A percentile compares a stretch with the other conserved stretches of the same genome.
Evolutionary conservation across 352 stramenopile species (phyloP).

Genomic region (Phytophthora vignae): DNA sequence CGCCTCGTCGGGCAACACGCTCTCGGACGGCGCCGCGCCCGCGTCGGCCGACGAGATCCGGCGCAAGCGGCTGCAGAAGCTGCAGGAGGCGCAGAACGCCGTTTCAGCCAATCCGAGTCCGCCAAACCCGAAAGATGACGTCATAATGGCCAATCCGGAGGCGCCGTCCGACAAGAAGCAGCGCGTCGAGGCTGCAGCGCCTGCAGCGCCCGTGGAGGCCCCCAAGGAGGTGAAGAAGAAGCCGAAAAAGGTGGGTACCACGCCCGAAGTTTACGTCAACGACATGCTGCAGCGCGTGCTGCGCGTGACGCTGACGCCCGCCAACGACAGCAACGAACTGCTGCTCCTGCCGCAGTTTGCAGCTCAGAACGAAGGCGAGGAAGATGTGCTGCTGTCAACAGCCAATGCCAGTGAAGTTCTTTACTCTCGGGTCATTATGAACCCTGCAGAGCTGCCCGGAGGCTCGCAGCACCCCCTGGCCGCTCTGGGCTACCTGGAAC

Average conservation of each 20-base stretch:
- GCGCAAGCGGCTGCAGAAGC: slow-evolving; percentile 68
- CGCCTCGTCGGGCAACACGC: slow-evolving; percentile 17
- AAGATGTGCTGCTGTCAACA: slow-evolving; percentile 36
- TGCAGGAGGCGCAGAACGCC: slow-evolving; percentile 54
- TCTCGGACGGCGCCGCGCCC: slow-evolving; percentile 30
- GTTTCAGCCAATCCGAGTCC: slow-evolving; percentile 37
- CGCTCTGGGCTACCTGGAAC: slow-evolving; percentile 74
- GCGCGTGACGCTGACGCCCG: slow-evolving; percentile 63
- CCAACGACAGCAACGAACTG: slow-evolving; percentile 27
- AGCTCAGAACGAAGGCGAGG: slow-evolving; percentile 19
- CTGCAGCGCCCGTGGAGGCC: not conserved
- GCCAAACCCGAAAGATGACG: slow-evolving; percentile 11
- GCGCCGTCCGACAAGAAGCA: slow-evolving; percentile 27
- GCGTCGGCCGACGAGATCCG: slow-evolving; percentile 59
- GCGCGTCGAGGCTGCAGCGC: slow-evolving; percentile 11
- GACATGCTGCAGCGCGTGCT: slow-evolving; percentile 80
- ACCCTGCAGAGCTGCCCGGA: slow-evolving; percentile 55
- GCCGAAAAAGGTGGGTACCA: slow-evolving; percentile 42
- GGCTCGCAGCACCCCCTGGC: slow-evolving; percentile 65
- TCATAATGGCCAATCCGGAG: slow-evolving; percentile 36
- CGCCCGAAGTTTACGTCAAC: slow-evolving; percentile 69
- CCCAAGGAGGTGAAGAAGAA: slow-evolving; percentile 42
- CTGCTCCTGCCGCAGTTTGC: slow-evolving; percentile 55
- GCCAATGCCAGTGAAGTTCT: slow-evolving; percentile 75
- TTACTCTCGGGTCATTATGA: slow-evolving; percentile 74